A percentile compares a stretch with the other conserved stretches of the same genome.
These are phyloP conservation scores for Ulota crispa DNA, from an alignment of 225 moss, liverwort and hornwort species.

Conservation along the genomic window DNA sequence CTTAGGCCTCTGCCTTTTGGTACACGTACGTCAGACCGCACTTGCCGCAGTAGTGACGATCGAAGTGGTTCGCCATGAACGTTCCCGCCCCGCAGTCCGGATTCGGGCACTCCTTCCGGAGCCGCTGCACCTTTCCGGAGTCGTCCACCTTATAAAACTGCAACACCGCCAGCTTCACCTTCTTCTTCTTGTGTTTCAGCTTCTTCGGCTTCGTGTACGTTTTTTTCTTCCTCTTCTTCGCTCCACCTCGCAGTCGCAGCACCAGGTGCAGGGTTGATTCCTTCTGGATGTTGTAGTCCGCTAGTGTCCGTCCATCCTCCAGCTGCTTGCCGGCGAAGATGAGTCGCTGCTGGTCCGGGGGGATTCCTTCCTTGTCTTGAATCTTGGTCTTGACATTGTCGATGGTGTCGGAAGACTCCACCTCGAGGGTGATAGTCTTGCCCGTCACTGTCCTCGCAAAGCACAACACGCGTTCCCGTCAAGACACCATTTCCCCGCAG, in stretches of 20 bases:
- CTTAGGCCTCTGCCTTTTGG: conserved; percentile 50
- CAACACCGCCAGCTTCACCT: conserved; percentile 58
- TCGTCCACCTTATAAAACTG: conserved; percentile 67
- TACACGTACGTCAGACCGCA: conserved; percentile 62
- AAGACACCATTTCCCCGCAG: neutral
- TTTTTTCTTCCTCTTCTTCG: conserved; percentile 66
- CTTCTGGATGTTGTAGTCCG: conserved; percentile 64
- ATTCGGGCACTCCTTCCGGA: conserved; percentile 60
- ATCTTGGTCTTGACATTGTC: conserved; percentile 66
- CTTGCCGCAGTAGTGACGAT: conserved; percentile 62
- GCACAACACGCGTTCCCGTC: neutral
- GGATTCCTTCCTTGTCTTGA: conserved; percentile 59
- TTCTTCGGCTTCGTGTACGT: conserved; percentile 64
- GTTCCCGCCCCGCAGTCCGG: conserved; percentile 59
- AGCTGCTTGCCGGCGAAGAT: conserved; percentile 63
- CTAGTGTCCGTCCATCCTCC: conserved; percentile 53
- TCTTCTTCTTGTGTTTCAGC: conserved; percentile 66
- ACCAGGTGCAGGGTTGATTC: conserved; percentile 58
- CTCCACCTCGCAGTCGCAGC: conserved; percentile 54
- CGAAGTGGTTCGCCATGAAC: conserved; percentile 58
- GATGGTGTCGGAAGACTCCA: conserved; percentile 72
- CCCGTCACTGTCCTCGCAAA: conserved; percentile 80
- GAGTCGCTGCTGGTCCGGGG: conserved; percentile 58
- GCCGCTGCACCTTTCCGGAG: conserved; percentile 59
- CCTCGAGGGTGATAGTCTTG: conserved; percentile 90